A percentile compares a stretch with the other conserved stretches of the same genome.
phyloP scores from a whole-genome alignment of 192 early-diverging fungal genomes.

The Tieghemiomyces parasiticus region DNA sequence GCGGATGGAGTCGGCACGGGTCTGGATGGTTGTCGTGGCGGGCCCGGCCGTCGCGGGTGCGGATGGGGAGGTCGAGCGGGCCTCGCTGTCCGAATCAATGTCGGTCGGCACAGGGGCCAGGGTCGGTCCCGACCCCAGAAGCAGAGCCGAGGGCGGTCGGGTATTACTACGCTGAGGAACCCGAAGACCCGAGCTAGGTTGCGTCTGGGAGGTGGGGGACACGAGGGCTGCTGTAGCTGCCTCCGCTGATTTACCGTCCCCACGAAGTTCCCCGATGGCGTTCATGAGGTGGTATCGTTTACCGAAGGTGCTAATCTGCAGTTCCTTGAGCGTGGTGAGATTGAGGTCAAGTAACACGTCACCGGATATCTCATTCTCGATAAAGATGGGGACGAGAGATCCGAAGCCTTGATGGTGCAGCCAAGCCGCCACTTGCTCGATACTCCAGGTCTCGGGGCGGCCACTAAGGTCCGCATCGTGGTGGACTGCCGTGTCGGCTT shows the following conservation, averaged over 20 bases:
- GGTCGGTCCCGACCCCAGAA: neutral
- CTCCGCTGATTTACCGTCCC: neutral
- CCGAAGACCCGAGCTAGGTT: neutral
- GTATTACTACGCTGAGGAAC: slow-evolving; percentile 12
- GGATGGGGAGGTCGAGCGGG: neutral
- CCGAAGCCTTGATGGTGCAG: slow-evolving; percentile 33
- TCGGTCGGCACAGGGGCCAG: neutral
- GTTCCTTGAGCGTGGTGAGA: slow-evolving; percentile 44
- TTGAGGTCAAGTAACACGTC: slow-evolving; percentile 43
- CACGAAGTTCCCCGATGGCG: slow-evolving; percentile 36
- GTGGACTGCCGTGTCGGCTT: neutral
- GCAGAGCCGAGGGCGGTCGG: slow-evolving; percentile 11
- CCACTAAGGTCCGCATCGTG: neutral
- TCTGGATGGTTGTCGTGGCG: neutral
- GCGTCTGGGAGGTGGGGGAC: slow-evolving; percentile 5
- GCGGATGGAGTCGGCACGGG: slow-evolving; percentile 8
- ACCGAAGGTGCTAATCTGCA: slow-evolving; percentile 44
- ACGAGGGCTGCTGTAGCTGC: neutral
- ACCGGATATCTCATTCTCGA: slow-evolving; percentile 56
- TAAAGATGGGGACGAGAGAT: slow-evolving; percentile 26
- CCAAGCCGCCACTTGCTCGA: slow-evolving; percentile 43
- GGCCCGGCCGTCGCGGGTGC: neutral
- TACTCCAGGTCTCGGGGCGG: slow-evolving; percentile 34
- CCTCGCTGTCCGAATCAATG: neutral
- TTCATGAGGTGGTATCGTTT: slow-evolving; percentile 52